Evolutionary conservation across 768 basidiomycete species (phyloP), one percentile per base, ranked within the genome.

Genomic region (Paxillus rubicundulus): DNA sequence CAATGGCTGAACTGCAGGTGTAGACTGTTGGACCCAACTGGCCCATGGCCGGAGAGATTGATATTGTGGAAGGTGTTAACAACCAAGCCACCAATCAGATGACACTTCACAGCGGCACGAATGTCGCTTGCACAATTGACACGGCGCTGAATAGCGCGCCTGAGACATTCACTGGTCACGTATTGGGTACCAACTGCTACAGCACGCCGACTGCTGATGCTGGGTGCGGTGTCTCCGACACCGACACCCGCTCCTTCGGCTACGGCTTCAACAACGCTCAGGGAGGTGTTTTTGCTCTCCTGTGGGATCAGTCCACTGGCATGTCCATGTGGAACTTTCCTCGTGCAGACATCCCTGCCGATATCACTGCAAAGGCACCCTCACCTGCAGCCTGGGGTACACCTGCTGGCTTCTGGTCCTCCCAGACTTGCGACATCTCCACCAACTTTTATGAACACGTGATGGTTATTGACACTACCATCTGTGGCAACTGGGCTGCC

Each of bases 11-110:
- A 17, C 14, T 2, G 21, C 5, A 43, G 14, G 36, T n/a, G 27
- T 45, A 73, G 72, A 71, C 76, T 3, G 71, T 74, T 40, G 81
- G 82, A 8, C 72, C 77, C 2, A 61, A 75, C 41, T 85, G 82
- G 83, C 82, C 82, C 4, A 16, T 32, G 20, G 67, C 54, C 21
- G 83, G 82, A 53, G 87, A 90, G 65, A 84, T 89, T 43, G 89
- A 91, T 60, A 78, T 88, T 46, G 64, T 90, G 9, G 89, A 92
- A 62, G 85, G 86, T 16, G 86, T 90, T 49, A 80, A 90, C 58
- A 60, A 77, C 21, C 75, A 80, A 61, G 54, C 68, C 1, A 70
- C 64, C 27, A 89, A 91, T 57, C 85, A 83, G 53, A 79, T 81
- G 66, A 82, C 87, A 1, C 72, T 89, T 5, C 89, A 90, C 64